phyloP scores from a whole-genome alignment of 1,139 yeast species.

The Debaryomycetaceae sp. region DNA sequence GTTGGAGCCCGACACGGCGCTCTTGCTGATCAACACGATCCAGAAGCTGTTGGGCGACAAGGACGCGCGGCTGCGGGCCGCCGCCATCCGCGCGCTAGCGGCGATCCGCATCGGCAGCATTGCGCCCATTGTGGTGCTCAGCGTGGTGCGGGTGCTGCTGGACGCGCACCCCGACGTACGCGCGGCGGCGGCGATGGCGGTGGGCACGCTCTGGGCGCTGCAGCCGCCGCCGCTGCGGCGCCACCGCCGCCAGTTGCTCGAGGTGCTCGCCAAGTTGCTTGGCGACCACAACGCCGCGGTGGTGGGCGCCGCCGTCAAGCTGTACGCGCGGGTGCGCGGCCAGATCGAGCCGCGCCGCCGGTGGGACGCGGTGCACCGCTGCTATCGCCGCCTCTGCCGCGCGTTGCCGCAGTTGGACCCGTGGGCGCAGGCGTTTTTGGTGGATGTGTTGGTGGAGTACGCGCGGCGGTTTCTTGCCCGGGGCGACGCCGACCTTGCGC shows the following conservation, averaged over 20 bases:
- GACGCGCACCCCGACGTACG: constrained; percentile 82
- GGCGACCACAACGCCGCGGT: constrained; percentile 65
- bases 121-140: constrained; percentile 70
- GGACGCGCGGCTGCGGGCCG: constrained; percentile 61
- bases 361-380: constrained; percentile 67
- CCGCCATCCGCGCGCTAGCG: constrained; percentile 75
- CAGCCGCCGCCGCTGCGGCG: too few species aligned
- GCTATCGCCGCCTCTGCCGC: constrained; percentile 58
- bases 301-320: constrained; percentile 62
- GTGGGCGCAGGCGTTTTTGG: constrained; percentile 63
- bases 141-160: constrained; percentile 61
- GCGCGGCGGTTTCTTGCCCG: constrained; percentile 54
- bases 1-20: constrained; percentile 79
- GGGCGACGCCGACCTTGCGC: constrained; percentile 59
- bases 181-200: constrained; percentile 72
- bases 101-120: constrained; percentile 79
- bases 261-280: constrained; percentile 48
- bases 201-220: constrained; percentile 30
- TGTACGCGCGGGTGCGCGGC: constrained; percentile 45
- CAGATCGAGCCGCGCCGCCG: constrained; percentile 25
- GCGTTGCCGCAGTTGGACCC: constrained; percentile 59
- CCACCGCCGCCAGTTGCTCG: constrained; percentile 38
- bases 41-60: constrained; percentile 77
- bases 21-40: constrained; percentile 84
- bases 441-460: constrained; percentile 67